Evolutionary conservation across 2,329 filamentous ascomycete genomes (phyloP).

Genomic region (Endoconidiophora laricicola): DNA sequence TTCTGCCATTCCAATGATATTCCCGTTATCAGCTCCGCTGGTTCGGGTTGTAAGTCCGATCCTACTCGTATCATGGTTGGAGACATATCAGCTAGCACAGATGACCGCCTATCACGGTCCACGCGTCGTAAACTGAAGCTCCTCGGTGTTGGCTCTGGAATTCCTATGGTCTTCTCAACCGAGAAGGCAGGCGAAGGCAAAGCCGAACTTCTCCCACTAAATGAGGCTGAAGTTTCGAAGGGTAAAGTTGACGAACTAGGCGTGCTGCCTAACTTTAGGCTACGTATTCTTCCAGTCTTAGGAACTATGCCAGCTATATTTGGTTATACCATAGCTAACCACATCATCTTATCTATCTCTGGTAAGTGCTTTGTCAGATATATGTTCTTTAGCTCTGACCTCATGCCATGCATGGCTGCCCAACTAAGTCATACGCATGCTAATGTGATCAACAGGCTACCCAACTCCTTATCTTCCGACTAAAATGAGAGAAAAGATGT

Average conservation of each 20-base stretch:
- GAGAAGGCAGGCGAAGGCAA: slow-evolving; percentile 85
- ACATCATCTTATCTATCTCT: slow-evolving; percentile 67
- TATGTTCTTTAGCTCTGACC: neutral
- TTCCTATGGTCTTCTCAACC: slow-evolving; percentile 82
- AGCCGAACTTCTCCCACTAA: slow-evolving; percentile 69
- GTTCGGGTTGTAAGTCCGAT: slow-evolving; percentile 82
- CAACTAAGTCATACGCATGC: neutral
- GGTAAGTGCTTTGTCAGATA: slow-evolving; percentile 18
- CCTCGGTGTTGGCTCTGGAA: slow-evolving; percentile 64
- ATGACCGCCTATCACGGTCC: slow-evolving; percentile 74
- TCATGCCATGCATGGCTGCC: neutral
- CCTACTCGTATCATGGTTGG: slow-evolving; percentile 74
- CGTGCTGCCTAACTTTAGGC: slow-evolving; percentile 79
- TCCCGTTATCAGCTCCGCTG: slow-evolving; percentile 86
- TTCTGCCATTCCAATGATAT: slow-evolving; percentile 69
- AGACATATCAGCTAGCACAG: slow-evolving; percentile 74
- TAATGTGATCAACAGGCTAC: slow-evolving; percentile 39
- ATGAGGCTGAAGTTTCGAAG: slow-evolving; percentile 76
- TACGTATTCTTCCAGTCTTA: slow-evolving; percentile 84
- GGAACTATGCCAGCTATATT: slow-evolving; percentile 97
- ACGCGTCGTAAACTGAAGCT: slow-evolving; percentile 66
- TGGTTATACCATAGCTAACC: slow-evolving; percentile 79
- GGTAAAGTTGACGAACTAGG: slow-evolving; percentile 75
- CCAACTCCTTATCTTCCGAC: slow-evolving; percentile 67
- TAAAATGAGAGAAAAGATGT: slow-evolving; percentile 80